Evolutionary conservation across 306 rosid genomes (phyloP).

Genomic region (Dicorynia guianensis): DNA sequence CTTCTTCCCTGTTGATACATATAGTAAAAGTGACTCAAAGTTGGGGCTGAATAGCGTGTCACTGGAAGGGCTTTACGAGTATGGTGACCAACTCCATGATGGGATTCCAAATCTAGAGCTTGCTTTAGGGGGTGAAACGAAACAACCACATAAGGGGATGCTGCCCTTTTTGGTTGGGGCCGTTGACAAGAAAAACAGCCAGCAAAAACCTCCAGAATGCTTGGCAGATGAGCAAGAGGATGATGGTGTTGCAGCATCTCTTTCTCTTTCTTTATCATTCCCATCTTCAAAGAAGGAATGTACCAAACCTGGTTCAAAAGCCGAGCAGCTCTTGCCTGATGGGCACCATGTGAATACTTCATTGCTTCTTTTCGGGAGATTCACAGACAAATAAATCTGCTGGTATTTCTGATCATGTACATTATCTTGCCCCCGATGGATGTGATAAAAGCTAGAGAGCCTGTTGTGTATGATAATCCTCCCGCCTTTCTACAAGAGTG

Average conservation of each 20-base stretch:
- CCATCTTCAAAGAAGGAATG: conserved; percentile 77
- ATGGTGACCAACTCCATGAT: neutral
- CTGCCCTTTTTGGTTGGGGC: conserved; percentile 75
- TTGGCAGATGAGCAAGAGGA: conserved; percentile 53
- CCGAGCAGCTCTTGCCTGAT: conserved; percentile 66
- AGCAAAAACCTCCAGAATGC: conserved; percentile 54
- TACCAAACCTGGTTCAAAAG: conserved; percentile 54
- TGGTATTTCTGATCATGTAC: conserved; percentile 44
- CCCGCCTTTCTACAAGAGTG: conserved; percentile 38
- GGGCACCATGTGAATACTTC: conserved; percentile 66
- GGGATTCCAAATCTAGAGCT: conserved; percentile 82
- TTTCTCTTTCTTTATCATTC: conserved; percentile 84
- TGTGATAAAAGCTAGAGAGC: conserved; percentile 36
- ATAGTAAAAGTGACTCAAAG: conserved; percentile 37
- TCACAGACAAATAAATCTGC: conserved; percentile 58
- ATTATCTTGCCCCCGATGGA: conserved; percentile 46
- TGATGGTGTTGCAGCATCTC: conserved; percentile 75
- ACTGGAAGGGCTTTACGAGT: conserved; percentile 43
- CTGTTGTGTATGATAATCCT: conserved; percentile 55
- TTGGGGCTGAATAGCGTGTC: conserved; percentile 35
- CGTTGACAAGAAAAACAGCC: conserved; percentile 57
- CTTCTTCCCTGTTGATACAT: conserved; percentile 73
- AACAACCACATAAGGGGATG: conserved; percentile 62
- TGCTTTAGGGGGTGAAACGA: conserved; percentile 80
- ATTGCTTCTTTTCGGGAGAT: conserved; percentile 69